Percentiles rank a stretch among this genome's conserved stretches.
These are phyloP conservation scores for Gynandropsis gynandra DNA, from an alignment of 345 rosid genomes.

Conservation along the genomic window DNA sequence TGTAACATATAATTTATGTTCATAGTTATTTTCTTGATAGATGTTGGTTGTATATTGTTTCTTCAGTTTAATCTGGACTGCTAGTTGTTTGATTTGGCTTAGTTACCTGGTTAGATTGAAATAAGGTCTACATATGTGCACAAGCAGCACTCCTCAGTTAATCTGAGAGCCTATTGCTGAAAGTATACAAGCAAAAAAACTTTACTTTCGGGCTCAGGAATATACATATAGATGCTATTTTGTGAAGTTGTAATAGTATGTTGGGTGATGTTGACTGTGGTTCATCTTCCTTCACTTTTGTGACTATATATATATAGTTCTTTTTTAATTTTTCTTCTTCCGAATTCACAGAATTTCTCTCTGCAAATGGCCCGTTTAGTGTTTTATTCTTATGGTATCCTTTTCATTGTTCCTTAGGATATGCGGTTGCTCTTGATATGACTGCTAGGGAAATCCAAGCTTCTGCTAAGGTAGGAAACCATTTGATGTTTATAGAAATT, in stretches of 20 bases:
- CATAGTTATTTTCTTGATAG: background rate
- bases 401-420: constrained; percentile 32
- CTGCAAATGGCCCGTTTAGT: background rate
- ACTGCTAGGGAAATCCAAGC: constrained; percentile 86
- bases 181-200: background rate
- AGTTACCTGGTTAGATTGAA: background rate
- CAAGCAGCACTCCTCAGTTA: background rate
- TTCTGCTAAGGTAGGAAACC: constrained; percentile 59
- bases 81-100: background rate
- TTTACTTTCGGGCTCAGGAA: background rate
- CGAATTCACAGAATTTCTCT: background rate
- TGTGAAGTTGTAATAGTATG: background rate
- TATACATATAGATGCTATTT: background rate
- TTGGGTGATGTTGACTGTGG: background rate
- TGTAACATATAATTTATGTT: background rate
- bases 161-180: background rate
- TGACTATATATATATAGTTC: background rate
- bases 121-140: background rate
- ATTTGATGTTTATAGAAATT: background rate
- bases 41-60: background rate
- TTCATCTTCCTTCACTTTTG: background rate
- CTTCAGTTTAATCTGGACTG: background rate
- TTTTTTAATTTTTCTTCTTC: background rate
- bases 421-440: constrained; percentile 91
- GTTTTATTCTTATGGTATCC: background rate